Conservation (phyloP, 2,329 filamentous ascomycete species). For the Phoma sp. region DNA sequence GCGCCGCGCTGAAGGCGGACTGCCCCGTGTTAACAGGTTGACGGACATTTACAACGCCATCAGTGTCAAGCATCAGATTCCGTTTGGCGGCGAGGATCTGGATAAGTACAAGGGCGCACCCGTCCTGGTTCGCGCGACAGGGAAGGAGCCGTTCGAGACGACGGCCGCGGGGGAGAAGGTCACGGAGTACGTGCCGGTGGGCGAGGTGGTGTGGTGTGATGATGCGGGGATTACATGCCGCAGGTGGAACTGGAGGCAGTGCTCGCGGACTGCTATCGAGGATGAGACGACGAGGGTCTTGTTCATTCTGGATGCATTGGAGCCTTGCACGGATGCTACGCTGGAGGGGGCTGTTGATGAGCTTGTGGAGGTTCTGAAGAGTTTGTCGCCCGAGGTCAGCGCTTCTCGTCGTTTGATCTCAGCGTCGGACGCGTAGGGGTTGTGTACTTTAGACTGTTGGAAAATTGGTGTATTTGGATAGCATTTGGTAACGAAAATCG, state of each 20-base stretch:
- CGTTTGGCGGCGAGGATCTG: conserved; percentile 49
- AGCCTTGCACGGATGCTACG: conserved; percentile 26
- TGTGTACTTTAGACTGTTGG: no score
- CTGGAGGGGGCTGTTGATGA: conserved; percentile 38
- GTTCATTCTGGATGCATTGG: conserved; percentile 45
- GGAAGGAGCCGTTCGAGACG: conserved; percentile 45
- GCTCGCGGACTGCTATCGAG: conserved; percentile 44
- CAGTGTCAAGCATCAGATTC: conserved; percentile 49
- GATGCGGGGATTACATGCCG: conserved; percentile 48
- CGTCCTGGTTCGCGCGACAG: conserved; percentile 40
- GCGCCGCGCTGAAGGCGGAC: conserved; percentile 39
- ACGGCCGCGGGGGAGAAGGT: conserved; percentile 37
- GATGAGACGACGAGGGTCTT: conserved; percentile 46
- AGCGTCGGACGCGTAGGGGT: neutral
- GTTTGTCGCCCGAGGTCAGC: conserved; percentile 22
- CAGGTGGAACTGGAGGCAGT: conserved; percentile 51
- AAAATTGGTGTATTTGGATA: no score
- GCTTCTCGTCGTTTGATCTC: conserved; percentile 7
- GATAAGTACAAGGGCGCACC: conserved; percentile 47
- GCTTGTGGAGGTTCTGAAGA: conserved; percentile 25
- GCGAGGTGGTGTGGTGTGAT: conserved; percentile 52
- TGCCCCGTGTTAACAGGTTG: conserved; percentile 49
- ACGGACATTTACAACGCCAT: conserved; percentile 52
- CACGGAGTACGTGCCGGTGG: conserved; percentile 29
- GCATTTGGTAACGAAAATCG: no score